These are phyloP conservation scores for Alternaria arborescens DNA, from an alignment of 2,329 filamentous ascomycete genomes.

Conservation along the genomic window DNA sequence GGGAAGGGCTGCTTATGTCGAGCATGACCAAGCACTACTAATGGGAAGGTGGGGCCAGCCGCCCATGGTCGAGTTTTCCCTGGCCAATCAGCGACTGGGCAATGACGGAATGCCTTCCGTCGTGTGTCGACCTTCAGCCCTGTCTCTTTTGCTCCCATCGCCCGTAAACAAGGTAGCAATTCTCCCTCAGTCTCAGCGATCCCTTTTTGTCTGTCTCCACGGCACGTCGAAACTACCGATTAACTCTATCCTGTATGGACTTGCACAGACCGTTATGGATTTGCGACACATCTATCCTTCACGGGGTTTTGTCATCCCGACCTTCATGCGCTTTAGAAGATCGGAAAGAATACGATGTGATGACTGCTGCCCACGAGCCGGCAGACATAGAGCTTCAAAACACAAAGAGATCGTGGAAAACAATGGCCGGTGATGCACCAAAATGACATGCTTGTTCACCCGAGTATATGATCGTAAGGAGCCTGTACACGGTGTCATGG, in stretches of 20 bases:
- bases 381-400: constrained; percentile 21
- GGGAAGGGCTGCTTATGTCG: constrained; percentile 26
- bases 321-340: constrained; percentile 15
- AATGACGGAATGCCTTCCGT: constrained; percentile 7
- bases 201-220: neutral
- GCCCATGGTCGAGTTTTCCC: constrained; percentile 12
- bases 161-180: neutral
- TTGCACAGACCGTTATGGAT: neutral
- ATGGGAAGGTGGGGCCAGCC: constrained; percentile 3
- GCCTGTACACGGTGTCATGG: too few species aligned
- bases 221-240: neutral
- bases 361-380: constrained; percentile 20
- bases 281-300: neutral
- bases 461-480: constrained; percentile 23
- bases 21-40: constrained; percentile 31
- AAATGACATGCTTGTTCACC: constrained; percentile 30
- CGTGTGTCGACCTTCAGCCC: neutral
- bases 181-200: too few species aligned
- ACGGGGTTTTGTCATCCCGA: constrained; percentile 12
- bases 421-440: constrained; percentile 30
- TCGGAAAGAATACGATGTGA: constrained; percentile 16
- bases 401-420: neutral
- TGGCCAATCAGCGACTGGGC: constrained; percentile 6
- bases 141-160: neutral
- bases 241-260: neutral